A percentile compares a stretch with the other conserved stretches of the same genome.
Evolutionary conservation across 2,329 filamentous ascomycete genomes (phyloP).

Genomic region (Juglanconis juglandina): DNA sequence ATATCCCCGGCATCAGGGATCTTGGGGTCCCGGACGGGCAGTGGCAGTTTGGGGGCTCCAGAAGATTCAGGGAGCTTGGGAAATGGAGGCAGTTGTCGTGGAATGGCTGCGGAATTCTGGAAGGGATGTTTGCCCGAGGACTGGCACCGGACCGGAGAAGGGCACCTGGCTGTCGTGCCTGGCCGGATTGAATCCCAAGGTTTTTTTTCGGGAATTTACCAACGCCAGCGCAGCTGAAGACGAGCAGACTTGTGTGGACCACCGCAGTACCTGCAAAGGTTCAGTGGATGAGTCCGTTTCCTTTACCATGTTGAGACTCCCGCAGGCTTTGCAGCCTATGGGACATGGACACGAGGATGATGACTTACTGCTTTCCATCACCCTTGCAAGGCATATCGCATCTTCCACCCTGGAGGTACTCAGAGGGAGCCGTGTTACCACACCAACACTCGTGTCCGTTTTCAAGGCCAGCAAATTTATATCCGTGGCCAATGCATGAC

Average conservation of each 20-base stretch:
- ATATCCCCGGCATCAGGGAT: background rate
- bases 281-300: background rate
- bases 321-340: background rate
- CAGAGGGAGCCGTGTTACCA: background rate
- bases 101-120: background rate
- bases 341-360: background rate
- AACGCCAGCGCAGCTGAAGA: background rate
- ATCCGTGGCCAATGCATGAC: background rate
- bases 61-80: background rate
- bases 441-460: slow-evolving; percentile 8
- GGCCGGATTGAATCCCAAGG: background rate
- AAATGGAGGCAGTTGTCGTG: background rate
- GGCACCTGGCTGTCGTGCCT: background rate
- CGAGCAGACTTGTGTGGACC: background rate
- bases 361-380: background rate
- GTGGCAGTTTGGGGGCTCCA: too few relatives aligned
- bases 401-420: background rate
- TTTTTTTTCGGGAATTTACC: background rate
- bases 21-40: background rate
- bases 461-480: background rate
- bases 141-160: background rate
- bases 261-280: background rate
- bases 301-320: too few relatives aligned
- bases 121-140: background rate
- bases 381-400: slow-evolving; percentile 1